Evolutionary conservation across 139 green algal genomes (phyloP).

Genomic region (Picochlorum sp.): DNA sequence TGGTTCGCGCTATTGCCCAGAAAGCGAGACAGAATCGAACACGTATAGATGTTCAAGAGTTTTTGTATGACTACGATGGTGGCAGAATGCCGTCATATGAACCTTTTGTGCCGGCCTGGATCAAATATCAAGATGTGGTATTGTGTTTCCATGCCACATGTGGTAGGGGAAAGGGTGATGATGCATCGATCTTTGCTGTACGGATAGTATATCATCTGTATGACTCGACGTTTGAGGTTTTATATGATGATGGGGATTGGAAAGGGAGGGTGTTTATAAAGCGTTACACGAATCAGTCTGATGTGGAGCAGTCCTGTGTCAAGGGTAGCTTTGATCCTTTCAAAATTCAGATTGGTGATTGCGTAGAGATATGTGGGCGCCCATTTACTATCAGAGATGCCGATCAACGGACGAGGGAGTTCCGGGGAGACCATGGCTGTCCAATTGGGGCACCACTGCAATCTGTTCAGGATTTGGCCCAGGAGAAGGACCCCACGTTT

Average conservation of each 20-base stretch:
- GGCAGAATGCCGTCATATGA: background rate
- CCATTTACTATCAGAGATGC: slow-evolving; percentile 72
- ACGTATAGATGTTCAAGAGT: background rate
- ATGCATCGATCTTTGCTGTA: slow-evolving; percentile 7
- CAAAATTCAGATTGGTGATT: slow-evolving; percentile 57
- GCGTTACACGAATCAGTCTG: too few species aligned
- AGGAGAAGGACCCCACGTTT: too few species aligned
- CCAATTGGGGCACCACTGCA: too few species aligned
- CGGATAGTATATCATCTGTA: too few species aligned
- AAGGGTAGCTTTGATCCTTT: too few species aligned
- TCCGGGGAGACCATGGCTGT: too few species aligned
- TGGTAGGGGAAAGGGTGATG: slow-evolving; percentile 71
- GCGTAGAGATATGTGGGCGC: slow-evolving; percentile 60
- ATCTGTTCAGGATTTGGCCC: background rate
- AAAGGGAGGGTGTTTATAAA: too few species aligned
- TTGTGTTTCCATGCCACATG: slow-evolving; percentile 90
- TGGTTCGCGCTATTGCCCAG: background rate
- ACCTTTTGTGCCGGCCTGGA: slow-evolving; percentile 1
- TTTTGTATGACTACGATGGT: background rate
- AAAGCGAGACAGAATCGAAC: background rate
- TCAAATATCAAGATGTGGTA: slow-evolving; percentile 45
- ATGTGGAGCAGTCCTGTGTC: too few species aligned
- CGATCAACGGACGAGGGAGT: slow-evolving; percentile 69
- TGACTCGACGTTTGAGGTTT: too few species aligned
- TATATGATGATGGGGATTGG: too few species aligned